These are phyloP conservation scores for Hanseniaspora taiwanica DNA, from an alignment of 805 yeast genomes.

Conservation along the genomic window DNA sequence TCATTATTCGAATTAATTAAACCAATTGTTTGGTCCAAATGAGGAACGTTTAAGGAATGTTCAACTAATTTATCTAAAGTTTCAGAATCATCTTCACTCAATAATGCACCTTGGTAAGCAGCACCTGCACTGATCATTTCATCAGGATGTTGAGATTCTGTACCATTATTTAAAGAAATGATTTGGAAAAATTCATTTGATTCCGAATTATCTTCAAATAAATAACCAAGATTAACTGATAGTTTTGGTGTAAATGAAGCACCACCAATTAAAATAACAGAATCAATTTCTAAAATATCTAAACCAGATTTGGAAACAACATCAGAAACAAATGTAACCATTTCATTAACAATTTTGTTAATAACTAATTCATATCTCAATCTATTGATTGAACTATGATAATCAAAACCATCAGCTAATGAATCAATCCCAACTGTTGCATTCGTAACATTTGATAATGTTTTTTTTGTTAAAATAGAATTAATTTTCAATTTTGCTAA, in stretches of 20 bases:
- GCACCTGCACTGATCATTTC: constrained; percentile 91
- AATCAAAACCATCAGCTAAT: constrained; percentile 86
- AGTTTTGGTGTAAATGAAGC: constrained; percentile 86
- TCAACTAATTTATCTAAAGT: constrained; percentile 69
- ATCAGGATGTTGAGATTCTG: constrained; percentile 75
- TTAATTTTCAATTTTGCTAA: constrained; percentile 79
- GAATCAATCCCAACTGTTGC: constrained; percentile 92
- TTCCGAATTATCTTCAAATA: too few species aligned
- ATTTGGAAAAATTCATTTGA: constrained; percentile 46
- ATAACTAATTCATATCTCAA: constrained; percentile 83
- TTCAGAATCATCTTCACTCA: constrained; percentile 67
- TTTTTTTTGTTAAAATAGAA: constrained; percentile 74
- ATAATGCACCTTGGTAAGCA: constrained; percentile 82
- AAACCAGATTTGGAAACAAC: constrained; percentile 71
- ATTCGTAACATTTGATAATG: constrained; percentile 76
- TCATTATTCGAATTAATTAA: constrained; percentile 58
- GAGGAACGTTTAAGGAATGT: constrained; percentile 75
- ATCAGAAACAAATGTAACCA: constrained; percentile 62
- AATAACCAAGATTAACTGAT: constrained; percentile 52
- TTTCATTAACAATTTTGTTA: constrained; percentile 61
- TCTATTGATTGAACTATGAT: constrained; percentile 86
- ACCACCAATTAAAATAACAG: constrained; percentile 89
- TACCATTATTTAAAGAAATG: constrained; percentile 61
- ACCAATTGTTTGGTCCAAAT: constrained; percentile 74
- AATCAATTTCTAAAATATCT: constrained; percentile 78